Base-by-base conservation (phyloP, 2,329 filamentous ascomycete species). In the Aspergillus sp. region DNA sequence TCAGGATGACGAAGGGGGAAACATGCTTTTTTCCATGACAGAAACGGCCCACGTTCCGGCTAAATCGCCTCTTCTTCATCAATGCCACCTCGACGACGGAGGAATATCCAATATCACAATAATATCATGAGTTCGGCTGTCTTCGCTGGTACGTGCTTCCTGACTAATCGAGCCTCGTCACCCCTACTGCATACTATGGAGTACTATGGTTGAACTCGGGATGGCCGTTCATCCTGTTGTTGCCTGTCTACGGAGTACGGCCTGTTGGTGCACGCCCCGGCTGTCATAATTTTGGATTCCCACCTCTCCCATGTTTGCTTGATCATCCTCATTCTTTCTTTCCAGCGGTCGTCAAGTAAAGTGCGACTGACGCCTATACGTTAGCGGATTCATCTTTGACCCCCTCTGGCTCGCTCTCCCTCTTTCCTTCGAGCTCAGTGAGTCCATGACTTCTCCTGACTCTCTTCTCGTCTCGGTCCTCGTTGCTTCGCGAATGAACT, bases 41-140 rank as follows among this genome's bases (percentile, higher is more conserved):
- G 63, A 63, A 57, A 59, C 57, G 59, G 61, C 46, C 58, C 58
- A 63, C 58, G 61, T 65, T 62, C 52, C 36, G 22, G 52, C 52
- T 54, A 45, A 54, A 54, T 47, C 46, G 18, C 45, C n/a, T 45
- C 26, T 39, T 36, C 58, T 39, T 36, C 58, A 62, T 62, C 64
- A 64, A 66, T 65, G 58, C 59, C 52, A 59, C 67, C 63, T 62
- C 66, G 64, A 62, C 65, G 65, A 29, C 26, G 26, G 26, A 26
- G 26, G 6, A 26, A 7, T 26, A 26, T 26, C 7, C 64, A 52
- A 36, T 16, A 39, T 52, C 29, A 16, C 50, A 39, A n/a, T 18
- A 20, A 36, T 20, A 18, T 64, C 64, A 59, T 68, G 31, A 31
- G 24, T 47, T 65, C 65, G 67, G 61, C 59, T 69, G 59, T 57